Evolutionary conservation across 2,329 filamentous ascomycete genomes (phyloP), one percentile per base, ranked within the genome.

Genomic region (Talaromyces sp.): DNA sequence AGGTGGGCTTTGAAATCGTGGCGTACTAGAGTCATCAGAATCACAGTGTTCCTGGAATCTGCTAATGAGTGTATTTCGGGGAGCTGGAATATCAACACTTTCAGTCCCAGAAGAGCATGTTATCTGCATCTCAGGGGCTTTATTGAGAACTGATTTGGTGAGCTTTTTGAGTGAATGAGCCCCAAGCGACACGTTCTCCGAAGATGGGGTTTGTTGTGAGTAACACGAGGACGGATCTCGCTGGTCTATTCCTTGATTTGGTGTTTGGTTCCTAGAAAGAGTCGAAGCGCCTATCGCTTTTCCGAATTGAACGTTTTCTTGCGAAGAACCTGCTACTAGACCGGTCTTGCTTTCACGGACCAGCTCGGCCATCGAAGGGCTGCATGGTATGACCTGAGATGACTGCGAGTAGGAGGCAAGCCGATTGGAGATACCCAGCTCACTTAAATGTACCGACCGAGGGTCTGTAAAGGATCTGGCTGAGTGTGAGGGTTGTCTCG

Each of bases 11-110:
- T 19, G 39, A 51, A 27, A 29, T 20, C n/a, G 9, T 35, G 45
- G 41, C 16, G 16, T 43, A n/a, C 13, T 29, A 13, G 46, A 49
- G 14, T 45, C 54, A 14, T 41, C 51, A 14, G 37, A 30, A 37
- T 67, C 63, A 42, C 70, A 67, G 30, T 70, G 60, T 45, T 73
- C 72, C 20, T 56, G 65, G 44, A 73, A 74, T 36, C 58, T 71
- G 58, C 69, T 71, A 27, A 63, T 32, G 9, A 41, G 37, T 16
- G 56, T 51, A 10, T n/a, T 44, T 36, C 49, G 42, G 11, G 43
- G 24, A 20, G 39, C 20, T 16, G 24, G 35, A 32, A 33, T 43
- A 44, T 39, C 42, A 16, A 27, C 11, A 1, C 11, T 9, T 20
- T 16, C 19, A 37, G 32, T 36, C n/a, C 49, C 47, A 19, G 36